Evolutionary conservation across 371 early-diverging fungal species (phyloP), one percentile per base, ranked within the genome.

Genomic region (Mortierella sp.): DNA sequence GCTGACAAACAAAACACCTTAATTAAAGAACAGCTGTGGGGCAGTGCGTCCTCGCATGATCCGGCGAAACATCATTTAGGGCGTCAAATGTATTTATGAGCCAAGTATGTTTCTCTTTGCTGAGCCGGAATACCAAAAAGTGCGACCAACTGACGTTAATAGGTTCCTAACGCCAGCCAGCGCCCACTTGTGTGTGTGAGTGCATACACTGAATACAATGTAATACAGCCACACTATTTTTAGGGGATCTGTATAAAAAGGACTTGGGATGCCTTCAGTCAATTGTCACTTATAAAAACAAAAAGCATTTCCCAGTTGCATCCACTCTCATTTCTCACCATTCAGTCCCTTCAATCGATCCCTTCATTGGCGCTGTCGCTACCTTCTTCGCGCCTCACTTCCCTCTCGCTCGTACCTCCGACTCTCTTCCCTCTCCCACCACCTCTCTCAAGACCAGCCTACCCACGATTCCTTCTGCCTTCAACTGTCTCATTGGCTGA

Each of bases 391-490:
- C 68, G 74, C 58, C 63, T 63, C 58, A 68, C 74, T 3, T 43
- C 68, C 63, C 41, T 63, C 58, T 73, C 74, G 8, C 67, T 67
- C 63, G 48, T 73, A 40, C 64, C 65, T 5, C 19, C 74, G 10
- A 48, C 67, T n/a, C 63, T 63, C 68, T 41, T 63, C 43, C 70
- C 75, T 10, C 69, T 75, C 38, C 69, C 69, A 0, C 52, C 61
- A 32, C 75, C 75, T 28, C 65, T 69, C 61, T 62, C 74, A 19
- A 63, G 74, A 47, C 74, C 74, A 19, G 67, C 74, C 50, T 73
- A 67, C 33, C 74, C 68, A 36, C 66, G 73, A 41, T 67, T 72
- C 63, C 73, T 72, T n/a, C 59, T 73, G 19, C 68, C 74, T 16
- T 68, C 74, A 13, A 73, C 74, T 19, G 58, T 68, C 52, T 67